Conservation (phyloP, 2,329 filamentous ascomycete species). For the Aspergillus pseudoglaucus region DNA sequence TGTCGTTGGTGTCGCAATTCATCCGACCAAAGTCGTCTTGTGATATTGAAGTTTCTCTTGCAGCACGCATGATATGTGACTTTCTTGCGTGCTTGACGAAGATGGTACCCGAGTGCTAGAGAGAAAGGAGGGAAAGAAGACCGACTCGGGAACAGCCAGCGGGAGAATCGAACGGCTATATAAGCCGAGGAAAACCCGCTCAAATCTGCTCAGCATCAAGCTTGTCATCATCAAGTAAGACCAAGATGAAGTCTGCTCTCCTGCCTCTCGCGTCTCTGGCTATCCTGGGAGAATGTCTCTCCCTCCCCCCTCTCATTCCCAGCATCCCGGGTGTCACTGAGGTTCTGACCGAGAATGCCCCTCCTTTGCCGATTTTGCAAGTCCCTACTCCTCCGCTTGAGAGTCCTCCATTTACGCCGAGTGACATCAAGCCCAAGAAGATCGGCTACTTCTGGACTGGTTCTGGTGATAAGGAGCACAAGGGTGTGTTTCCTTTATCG, state of each 20-base stretch:
- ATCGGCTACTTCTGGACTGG: conserved; percentile 61
- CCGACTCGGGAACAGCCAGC: background rate
- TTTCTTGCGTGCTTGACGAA: conserved; percentile 10
- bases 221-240: background rate
- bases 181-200: conserved; percentile 10
- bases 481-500: conserved; percentile 23
- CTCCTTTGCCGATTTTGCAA: conserved; percentile 54
- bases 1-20: conserved; percentile 6
- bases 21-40: conserved; percentile 8
- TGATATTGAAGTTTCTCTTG: conserved; percentile 1
- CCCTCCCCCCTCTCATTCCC: conserved; percentile 52
- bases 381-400: conserved; percentile 53
- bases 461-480: conserved; percentile 54
- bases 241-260: conserved; percentile 14
- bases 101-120: background rate
- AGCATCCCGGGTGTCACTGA: conserved; percentile 55
- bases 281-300: conserved; percentile 16
- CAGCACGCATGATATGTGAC: background rate
- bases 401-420: conserved; percentile 47
- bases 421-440: conserved; percentile 57
- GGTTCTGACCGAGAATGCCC: conserved; percentile 44
- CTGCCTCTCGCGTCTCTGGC: conserved; percentile 10
- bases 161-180: conserved; percentile 4
- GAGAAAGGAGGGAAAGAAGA: background rate
- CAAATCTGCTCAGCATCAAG: conserved; percentile 12